Conservation (phyloP, 345 rosid species). For the Linum trigynum region DNA sequence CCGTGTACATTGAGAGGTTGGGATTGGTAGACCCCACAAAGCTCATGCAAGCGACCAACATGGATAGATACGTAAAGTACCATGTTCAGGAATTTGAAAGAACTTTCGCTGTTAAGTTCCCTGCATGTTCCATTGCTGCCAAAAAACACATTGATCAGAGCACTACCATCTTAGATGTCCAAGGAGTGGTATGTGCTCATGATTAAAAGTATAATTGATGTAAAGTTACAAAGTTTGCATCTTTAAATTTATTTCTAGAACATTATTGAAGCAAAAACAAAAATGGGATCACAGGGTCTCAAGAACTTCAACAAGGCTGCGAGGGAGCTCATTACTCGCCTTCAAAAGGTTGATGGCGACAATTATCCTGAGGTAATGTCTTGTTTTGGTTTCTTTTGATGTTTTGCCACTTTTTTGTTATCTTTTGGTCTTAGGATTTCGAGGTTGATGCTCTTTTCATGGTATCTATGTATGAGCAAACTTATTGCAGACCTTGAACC, state of each 20-base stretch:
- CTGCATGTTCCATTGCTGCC: constrained; percentile 68
- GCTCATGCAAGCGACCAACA: constrained; percentile 70
- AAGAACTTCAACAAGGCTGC: constrained; percentile 77
- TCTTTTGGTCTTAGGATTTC: neutral
- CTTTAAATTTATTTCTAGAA: neutral
- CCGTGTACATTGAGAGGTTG: constrained; percentile 67
- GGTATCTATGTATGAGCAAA: constrained; percentile 18
- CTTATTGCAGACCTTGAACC: constrained; percentile 56
- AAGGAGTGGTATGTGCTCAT: constrained; percentile 70
- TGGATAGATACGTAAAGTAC: constrained; percentile 72
- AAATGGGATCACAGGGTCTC: constrained; percentile 51
- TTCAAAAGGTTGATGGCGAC: constrained; percentile 75
- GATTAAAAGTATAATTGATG: neutral
- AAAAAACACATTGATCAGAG: constrained; percentile 77
- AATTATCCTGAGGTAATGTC: constrained; percentile 76
- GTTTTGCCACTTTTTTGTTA: neutral
- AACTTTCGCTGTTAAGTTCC: constrained; percentile 62
- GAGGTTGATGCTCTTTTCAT: neutral
- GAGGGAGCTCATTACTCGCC: constrained; percentile 58
- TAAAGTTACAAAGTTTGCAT: neutral
- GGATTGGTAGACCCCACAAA: constrained; percentile 77
- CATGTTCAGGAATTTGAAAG: constrained; percentile 84
- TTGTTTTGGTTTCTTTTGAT: neutral
- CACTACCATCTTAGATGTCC: constrained; percentile 86
- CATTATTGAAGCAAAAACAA: neutral